Percentiles rank a stretch among this genome's conserved stretches.
Evolutionary conservation across 2,329 filamentous ascomycete genomes (phyloP).

Genomic region (Ascochyta viciae-villosae): DNA sequence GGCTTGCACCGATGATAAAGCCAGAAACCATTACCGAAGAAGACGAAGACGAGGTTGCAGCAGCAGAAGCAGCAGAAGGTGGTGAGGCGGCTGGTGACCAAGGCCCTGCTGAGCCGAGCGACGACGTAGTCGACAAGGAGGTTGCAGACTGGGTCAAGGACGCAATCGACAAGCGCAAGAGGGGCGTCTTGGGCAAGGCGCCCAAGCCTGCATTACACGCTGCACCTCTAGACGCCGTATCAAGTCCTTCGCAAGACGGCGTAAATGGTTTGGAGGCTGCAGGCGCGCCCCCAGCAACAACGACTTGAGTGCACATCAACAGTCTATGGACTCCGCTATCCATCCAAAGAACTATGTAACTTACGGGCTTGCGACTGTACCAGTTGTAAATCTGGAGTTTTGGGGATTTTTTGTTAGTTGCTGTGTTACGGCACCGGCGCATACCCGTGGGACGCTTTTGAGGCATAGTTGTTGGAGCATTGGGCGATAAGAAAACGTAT

Average conservation of each 20-base stretch:
- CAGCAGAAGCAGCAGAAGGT: conserved; percentile 53
- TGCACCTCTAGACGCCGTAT: conserved; percentile 78
- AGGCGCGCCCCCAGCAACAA: conserved; percentile 25
- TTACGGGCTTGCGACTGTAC: conserved; percentile 13
- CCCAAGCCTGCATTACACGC: conserved; percentile 85
- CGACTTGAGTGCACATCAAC: conserved; percentile 6
- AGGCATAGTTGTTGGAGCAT: conserved; percentile 24
- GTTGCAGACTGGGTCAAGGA: conserved; percentile 84
- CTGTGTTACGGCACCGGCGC: conserved; percentile 21
- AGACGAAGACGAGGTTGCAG: conserved; percentile 65
- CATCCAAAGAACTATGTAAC: conserved; percentile 8
- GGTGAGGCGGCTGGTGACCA: conserved; percentile 46
- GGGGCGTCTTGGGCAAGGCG: conserved; percentile 59
- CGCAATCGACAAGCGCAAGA: conserved; percentile 71
- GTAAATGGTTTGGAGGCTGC: conserved; percentile 30
- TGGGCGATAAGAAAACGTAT: conserved; percentile 27
- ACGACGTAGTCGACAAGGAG: conserved; percentile 72
- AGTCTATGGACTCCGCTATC: not conserved
- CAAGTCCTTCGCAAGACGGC: conserved; percentile 43
- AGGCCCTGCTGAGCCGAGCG: conserved; percentile 34
- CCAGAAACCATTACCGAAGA: conserved; percentile 77
- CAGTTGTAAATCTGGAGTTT: conserved; percentile 19
- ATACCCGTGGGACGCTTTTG: conserved; percentile 23
- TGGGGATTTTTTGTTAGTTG: conserved; percentile 18
- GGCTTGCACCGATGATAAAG: conserved; percentile 79